Evolutionary conservation across 1,284 basidiomycete genomes (phyloP).

Genomic region (Malassezia caprae): DNA sequence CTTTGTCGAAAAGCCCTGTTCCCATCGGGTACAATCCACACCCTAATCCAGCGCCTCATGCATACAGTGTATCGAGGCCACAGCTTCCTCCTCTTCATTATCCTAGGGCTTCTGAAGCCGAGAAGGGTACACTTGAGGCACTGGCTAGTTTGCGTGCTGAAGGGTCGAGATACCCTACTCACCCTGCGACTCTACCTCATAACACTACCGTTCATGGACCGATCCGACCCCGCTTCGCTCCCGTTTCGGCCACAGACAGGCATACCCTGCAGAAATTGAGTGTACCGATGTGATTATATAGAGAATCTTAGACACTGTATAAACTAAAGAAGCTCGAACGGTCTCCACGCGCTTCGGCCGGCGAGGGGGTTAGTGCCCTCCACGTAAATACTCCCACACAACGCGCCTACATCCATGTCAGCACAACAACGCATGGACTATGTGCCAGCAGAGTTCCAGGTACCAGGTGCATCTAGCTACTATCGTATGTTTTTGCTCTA

Average conservation of each 20-base stretch:
- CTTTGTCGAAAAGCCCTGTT: background rate
- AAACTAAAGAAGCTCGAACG: background rate
- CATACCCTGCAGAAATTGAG: conserved; percentile 14
- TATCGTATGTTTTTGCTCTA: background rate
- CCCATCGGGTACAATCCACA: background rate
- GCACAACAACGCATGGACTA: background rate
- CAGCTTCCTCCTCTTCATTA: background rate
- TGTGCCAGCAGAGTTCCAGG: background rate
- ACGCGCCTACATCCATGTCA: background rate
- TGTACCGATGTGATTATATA: conserved; percentile 11
- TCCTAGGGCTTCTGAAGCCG: background rate
- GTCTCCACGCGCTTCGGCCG: background rate
- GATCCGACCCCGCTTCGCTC: background rate
- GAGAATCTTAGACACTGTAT: too few relatives aligned
- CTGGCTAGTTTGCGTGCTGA: conserved; percentile 1
- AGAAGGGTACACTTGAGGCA: conserved; percentile 1
- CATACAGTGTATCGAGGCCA: background rate
- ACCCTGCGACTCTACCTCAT: background rate
- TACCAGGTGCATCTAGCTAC: background rate
- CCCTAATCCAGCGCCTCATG: background rate
- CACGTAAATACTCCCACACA: conserved; percentile 5
- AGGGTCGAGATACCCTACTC: background rate
- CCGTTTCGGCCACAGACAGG: conserved; percentile 4
- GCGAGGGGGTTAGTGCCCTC: background rate
- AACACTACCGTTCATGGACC: background rate